A percentile compares a stretch with the other conserved stretches of the same genome.
phyloP scores from a whole-genome alignment of 345 rosid genomes.

The Moricandia moricandioides region DNA sequence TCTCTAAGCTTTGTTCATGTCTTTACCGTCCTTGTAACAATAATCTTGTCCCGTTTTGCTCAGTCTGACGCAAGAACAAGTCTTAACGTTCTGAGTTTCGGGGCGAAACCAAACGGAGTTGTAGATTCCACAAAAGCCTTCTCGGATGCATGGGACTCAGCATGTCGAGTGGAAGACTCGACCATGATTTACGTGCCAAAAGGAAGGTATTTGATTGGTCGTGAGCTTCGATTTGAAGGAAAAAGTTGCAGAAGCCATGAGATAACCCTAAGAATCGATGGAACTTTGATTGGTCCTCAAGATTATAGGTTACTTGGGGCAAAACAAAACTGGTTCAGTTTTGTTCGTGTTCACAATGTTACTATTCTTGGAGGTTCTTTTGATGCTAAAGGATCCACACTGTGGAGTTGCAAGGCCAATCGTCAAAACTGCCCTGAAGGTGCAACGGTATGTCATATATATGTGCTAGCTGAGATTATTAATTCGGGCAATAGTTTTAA shows the following conservation, averaged over 20 bases:
- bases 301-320: slow-evolving; percentile 46
- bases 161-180: slow-evolving; percentile 37
- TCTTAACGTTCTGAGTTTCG: slow-evolving; percentile 42
- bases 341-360: slow-evolving; percentile 44
- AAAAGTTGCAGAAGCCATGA: slow-evolving; percentile 39
- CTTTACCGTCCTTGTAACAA: background rate
- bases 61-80: slow-evolving; percentile 29
- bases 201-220: slow-evolving; percentile 47
- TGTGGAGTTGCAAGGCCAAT: slow-evolving; percentile 57
- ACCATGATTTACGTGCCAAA: slow-evolving; percentile 39
- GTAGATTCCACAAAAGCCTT: slow-evolving; percentile 48
- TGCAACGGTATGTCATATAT: slow-evolving; percentile 48
- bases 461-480: background rate
- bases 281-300: slow-evolving; percentile 48
- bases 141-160: slow-evolving; percentile 46
- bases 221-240: slow-evolving; percentile 44
- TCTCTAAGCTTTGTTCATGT: slow-evolving; percentile 15
- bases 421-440: slow-evolving; percentile 46
- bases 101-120: slow-evolving; percentile 45
- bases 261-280: slow-evolving; percentile 45
- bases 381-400: slow-evolving; percentile 54
- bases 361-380: slow-evolving; percentile 50
- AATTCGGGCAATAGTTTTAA: no score
- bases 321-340: slow-evolving; percentile 45
- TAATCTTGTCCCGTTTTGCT: background rate